Percentiles rank a stretch among this genome's conserved stretches.
phyloP scores from a whole-genome alignment of 345 rosid species.

The Cardiospermum halicacabum region DNA sequence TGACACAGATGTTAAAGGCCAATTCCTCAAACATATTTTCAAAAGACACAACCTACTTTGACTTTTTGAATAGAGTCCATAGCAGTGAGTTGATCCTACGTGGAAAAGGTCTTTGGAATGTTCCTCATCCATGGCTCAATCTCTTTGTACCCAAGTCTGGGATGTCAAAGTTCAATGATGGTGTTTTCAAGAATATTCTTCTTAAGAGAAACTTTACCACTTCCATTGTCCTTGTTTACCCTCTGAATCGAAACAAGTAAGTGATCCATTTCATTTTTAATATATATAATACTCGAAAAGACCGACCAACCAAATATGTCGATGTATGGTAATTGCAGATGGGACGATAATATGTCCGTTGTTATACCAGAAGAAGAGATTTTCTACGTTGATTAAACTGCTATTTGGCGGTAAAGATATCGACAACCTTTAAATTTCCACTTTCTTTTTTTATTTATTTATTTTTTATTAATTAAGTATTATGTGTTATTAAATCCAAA shows the following conservation, averaged over 20 bases:
- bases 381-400: slow-evolving; percentile 35
- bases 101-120: slow-evolving; percentile 31
- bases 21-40: not conserved
- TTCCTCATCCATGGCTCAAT: slow-evolving; percentile 51
- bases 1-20: slow-evolving; percentile 4
- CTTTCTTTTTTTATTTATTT: no score
- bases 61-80: slow-evolving; percentile 37
- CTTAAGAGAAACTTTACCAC: slow-evolving; percentile 33
- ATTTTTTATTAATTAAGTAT: no score
- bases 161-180: slow-evolving; percentile 25
- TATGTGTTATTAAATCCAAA: no score
- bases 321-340: slow-evolving; percentile 29
- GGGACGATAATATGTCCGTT: slow-evolving; percentile 35
- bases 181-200: slow-evolving; percentile 34
- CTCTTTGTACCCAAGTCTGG: slow-evolving; percentile 39
- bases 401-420: no score
- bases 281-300: no score
- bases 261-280: no score
- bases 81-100: slow-evolving; percentile 26
- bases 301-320: no score
- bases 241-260: slow-evolving; percentile 34
- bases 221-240: slow-evolving; percentile 33
- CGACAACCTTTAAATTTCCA: no score
- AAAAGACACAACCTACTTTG: slow-evolving; percentile 24
- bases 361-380: slow-evolving; percentile 38